Percentiles rank a stretch among this genome's conserved stretches.
phyloP scores from a whole-genome alignment of 306 rosid genomes.

The Mimosa bimucronata region DNA sequence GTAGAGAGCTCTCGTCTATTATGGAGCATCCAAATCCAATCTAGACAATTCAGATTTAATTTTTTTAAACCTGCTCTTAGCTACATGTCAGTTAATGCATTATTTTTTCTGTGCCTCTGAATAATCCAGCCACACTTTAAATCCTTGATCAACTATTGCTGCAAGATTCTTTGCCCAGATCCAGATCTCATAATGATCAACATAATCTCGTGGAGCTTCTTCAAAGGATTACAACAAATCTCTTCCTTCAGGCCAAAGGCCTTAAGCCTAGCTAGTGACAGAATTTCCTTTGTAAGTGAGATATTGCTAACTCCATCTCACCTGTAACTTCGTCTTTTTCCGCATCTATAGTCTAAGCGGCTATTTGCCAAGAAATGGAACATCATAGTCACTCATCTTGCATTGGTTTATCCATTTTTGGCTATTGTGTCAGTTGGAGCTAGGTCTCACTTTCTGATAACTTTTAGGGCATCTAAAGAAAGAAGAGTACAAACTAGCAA shows the following conservation, averaged over 20 bases:
- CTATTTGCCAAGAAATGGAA: not conserved
- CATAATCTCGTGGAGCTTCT: too few relatives aligned
- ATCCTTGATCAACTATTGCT: not conserved
- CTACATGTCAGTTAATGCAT: not conserved
- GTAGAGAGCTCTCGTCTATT: too few relatives aligned
- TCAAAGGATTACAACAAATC: too few relatives aligned
- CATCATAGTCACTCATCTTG: not conserved
- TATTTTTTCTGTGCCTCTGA: not conserved
- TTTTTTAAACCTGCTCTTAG: too few relatives aligned
- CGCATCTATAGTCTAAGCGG: too few relatives aligned
- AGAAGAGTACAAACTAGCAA: not conserved
- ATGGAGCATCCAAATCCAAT: too few relatives aligned
- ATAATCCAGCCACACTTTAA: not conserved
- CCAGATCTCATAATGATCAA: not conserved
- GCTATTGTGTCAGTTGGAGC: not conserved
- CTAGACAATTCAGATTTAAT: too few relatives aligned
- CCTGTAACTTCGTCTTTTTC: too few relatives aligned
- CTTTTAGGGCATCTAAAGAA: not conserved
- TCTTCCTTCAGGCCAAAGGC: too few relatives aligned
- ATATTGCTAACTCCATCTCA: too few relatives aligned
- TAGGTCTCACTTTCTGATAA: slow-evolving; percentile 9
- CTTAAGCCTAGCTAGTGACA: too few relatives aligned
- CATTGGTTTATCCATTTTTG: not conserved
- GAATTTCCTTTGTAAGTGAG: too few relatives aligned
- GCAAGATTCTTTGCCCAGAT: not conserved